Conservation (phyloP, 1,139 yeast genomes). For the Lodderomyces parapsilosis region DNA sequence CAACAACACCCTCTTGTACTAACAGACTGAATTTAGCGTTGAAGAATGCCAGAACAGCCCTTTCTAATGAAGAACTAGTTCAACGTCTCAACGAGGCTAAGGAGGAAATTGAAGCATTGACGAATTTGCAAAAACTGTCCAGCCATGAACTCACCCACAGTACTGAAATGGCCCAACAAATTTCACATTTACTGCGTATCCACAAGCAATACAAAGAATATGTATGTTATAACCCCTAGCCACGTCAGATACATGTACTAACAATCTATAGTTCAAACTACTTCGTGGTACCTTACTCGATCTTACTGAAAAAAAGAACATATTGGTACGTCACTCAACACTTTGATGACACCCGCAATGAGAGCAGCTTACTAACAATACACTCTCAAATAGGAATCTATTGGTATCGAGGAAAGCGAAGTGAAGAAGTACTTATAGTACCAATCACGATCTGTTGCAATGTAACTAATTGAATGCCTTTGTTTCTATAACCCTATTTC, state of each 20-base stretch:
- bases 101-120: neutral
- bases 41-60: slow-evolving; percentile 8
- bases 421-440: neutral
- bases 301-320: slow-evolving; percentile 3
- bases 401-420: neutral
- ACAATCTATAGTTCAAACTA: slow-evolving; percentile 5
- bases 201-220: neutral
- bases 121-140: slow-evolving; percentile 1
- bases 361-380: neutral
- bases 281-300: slow-evolving; percentile 5
- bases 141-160: neutral
- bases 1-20: neutral
- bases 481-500: no score
- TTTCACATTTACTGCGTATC: neutral
- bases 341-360: neutral
- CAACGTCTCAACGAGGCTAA: neutral
- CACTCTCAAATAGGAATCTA: no score
- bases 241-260: neutral
- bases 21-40: slow-evolving; percentile 7
- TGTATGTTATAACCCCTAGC: neutral
- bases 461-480: no score
- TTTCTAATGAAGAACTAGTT: slow-evolving; percentile 8
- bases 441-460: no score
- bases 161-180: neutral
- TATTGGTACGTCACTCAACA: slow-evolving; percentile 6